Base-by-base conservation (phyloP, 2,329 filamentous ascomycete species). In the Aschersonia sp. region DNA sequence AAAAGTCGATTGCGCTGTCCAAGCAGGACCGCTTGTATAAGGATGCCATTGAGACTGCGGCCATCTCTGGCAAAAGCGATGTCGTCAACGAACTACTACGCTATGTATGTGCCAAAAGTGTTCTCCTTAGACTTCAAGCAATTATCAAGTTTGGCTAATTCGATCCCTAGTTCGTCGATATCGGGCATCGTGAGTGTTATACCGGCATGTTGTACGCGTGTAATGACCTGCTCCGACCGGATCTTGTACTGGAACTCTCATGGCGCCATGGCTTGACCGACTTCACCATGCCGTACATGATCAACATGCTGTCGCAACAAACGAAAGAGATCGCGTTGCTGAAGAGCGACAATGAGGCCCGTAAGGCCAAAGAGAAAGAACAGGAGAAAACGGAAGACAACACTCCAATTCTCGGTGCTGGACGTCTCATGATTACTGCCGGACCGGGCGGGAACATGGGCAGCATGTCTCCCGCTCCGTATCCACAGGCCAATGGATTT, bases 1-100 rank as follows among this genome's bases (percentile, higher is more conserved):
- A 97, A 72, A 97, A 97, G 73, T 96, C 89, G 4, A 98, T 98
- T 65, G 80, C 88, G 35, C 74, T 98, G 44, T 97, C 91, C 12
- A 98, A 98, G 77, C 91, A 98, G 66, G 92, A 98, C 73, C 97
- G 96, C 78, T 75, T 98, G 12, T 98, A 92, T 83, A 97, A 96
- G 75, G 92, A 98, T 69, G 92, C 94, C 30, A 97, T 98, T 53
- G 92, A 98, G 75, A 98, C 92, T 10, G 80, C 94, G 32, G 92
- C 92, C 31, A 85, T 96, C 48, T 97, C 91, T 46, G 75, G 77
- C 62, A 97, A 97, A 77, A 63, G 76, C 9, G 89, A 96, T 31
- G 85, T 97, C 56, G 91, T 98, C 41, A 92, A 97, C 68, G 92
- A 98, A 58, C 75, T 98, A 44, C 74, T 98, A 52, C 85, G 88